Percentiles rank a stretch among this genome's conserved stretches.
These are phyloP conservation scores for Exophiala calicioides DNA, from an alignment of 2,329 filamentous ascomycete genomes.

Conservation along the genomic window DNA sequence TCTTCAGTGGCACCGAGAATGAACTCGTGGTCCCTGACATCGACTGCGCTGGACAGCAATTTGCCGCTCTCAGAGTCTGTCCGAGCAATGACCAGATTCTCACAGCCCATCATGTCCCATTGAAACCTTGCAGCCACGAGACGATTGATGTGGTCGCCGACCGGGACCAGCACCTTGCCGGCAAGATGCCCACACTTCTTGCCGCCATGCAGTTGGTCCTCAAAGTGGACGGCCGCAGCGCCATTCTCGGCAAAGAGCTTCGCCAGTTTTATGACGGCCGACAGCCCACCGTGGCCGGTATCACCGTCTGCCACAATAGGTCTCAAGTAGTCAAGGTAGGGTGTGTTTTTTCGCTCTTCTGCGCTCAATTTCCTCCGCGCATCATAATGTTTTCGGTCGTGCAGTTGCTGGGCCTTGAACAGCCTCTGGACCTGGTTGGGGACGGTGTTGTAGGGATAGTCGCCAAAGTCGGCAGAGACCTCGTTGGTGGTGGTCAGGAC, in stretches of 20 bases:
- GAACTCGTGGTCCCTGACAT: conserved; percentile 94
- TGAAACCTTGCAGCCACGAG: conserved; percentile 90
- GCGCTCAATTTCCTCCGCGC: conserved; percentile 73
- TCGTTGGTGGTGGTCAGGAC: conserved; percentile 93
- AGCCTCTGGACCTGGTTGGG: conserved; percentile 96
- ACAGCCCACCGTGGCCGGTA: conserved; percentile 88
- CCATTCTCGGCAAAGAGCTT: conserved; percentile 98
- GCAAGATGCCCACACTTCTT: conserved; percentile 98
- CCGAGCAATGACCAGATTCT: conserved; percentile 91
- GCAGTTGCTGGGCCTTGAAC: conserved; percentile 94
- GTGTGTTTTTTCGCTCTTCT: conserved; percentile 70
- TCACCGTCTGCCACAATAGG: conserved; percentile 97
- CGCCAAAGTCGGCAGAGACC: conserved; percentile 94
- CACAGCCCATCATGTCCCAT: conserved; percentile 96
- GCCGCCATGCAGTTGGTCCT: conserved; percentile 95
- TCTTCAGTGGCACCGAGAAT: conserved; percentile 83
- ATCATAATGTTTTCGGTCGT: conserved; percentile 96
- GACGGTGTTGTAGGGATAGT: conserved; percentile 98
- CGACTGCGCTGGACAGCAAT: conserved; percentile 85
- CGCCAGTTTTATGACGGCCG: conserved; percentile 90
- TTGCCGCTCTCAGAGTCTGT: conserved; percentile 95
- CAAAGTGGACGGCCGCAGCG: conserved; percentile 93
- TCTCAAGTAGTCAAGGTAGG: conserved; percentile 87
- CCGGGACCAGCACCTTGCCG: conserved; percentile 91
- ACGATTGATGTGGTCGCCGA: conserved; percentile 94